Conservation (phyloP, 805 yeast genomes). For the Candida maesae region DNA sequence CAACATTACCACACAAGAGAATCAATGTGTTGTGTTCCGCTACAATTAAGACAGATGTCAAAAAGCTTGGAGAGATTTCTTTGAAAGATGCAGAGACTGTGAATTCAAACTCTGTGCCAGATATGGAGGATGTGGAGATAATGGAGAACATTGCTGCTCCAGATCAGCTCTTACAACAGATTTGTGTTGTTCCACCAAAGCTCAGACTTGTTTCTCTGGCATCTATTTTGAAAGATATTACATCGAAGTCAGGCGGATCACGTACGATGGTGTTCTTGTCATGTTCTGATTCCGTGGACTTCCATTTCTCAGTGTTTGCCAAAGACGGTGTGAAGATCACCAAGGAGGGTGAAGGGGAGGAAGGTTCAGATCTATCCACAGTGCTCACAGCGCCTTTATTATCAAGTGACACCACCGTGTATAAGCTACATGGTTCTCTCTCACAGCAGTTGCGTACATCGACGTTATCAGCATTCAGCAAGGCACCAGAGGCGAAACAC, state of each 20-base stretch:
- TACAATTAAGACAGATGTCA: conserved; percentile 78
- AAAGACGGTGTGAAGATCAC: conserved; percentile 42
- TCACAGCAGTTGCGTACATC: conserved; percentile 79
- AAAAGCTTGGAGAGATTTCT: conserved; percentile 75
- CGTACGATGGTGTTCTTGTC: conserved; percentile 84
- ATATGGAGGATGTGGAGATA: conserved; percentile 26
- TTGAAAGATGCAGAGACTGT: conserved; percentile 72
- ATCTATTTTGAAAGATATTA: conserved; percentile 54
- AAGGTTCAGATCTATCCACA: conserved; percentile 32
- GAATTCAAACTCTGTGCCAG: conserved; percentile 30
- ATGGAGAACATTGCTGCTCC: conserved; percentile 58
- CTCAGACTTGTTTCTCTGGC: conserved; percentile 79
- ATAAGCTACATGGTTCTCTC: conserved; percentile 86
- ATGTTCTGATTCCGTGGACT: conserved; percentile 96
- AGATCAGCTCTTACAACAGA: conserved; percentile 80
- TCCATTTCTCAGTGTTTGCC: conserved; percentile 75
- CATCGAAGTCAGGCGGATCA: conserved; percentile 33
- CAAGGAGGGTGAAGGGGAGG: conserved; percentile 32
- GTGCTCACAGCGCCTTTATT: conserved; percentile 52
- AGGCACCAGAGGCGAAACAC: conserved; percentile 42
- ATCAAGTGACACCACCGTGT: conserved; percentile 41
- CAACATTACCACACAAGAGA: conserved; percentile 62
- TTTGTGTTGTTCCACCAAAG: conserved; percentile 88
- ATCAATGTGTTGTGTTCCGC: conserved; percentile 91
- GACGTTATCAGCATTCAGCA: conserved; percentile 47